Percentiles rank a stretch among this genome's conserved stretches.
Conservation (phyloP, 768 basidiomycete genomes). For the Russula dissimulans region DNA sequence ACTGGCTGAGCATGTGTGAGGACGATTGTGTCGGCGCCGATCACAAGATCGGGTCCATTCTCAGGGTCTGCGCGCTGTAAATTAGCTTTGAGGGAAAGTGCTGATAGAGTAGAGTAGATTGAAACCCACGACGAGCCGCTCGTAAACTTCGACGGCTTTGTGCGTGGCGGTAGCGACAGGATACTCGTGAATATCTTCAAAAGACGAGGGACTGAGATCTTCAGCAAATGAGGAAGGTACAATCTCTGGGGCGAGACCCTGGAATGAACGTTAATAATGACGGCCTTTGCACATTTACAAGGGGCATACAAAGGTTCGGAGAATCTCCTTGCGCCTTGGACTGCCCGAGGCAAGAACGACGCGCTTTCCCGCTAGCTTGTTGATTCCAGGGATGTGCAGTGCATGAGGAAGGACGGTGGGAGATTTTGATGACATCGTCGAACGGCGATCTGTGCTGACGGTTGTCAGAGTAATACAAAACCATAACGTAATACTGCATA, state of each 20-base stretch:
- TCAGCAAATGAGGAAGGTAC: constrained; percentile 76
- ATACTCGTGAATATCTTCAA: constrained; percentile 64
- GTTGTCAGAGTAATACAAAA: too few relatives aligned
- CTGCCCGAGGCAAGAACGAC: constrained; percentile 83
- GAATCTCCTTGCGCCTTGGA: constrained; percentile 76
- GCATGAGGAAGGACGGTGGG: constrained; percentile 51
- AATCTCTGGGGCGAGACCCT: constrained; percentile 63
- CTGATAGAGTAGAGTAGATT: background rate
- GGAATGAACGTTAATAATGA: background rate
- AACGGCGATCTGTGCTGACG: too few relatives aligned
- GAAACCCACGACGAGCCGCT: constrained; percentile 56
- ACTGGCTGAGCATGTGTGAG: constrained; percentile 62
- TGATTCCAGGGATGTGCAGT: constrained; percentile 47
- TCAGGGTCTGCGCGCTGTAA: constrained; percentile 45
- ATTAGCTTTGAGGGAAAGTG: background rate
- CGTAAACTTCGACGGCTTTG: constrained; percentile 83
- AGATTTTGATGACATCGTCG: constrained; percentile 5
- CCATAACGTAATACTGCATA: too few relatives aligned
- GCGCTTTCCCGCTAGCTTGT: constrained; percentile 66
- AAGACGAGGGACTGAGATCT: constrained; percentile 55
- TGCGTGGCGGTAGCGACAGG: constrained; percentile 67
- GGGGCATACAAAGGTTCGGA: constrained; percentile 60
- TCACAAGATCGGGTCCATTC: constrained; percentile 71
- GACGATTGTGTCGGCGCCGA: constrained; percentile 93
- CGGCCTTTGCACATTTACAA: background rate